phyloP scores from a whole-genome alignment of 768 basidiomycete genomes.

The Podaxis rugospora region DNA sequence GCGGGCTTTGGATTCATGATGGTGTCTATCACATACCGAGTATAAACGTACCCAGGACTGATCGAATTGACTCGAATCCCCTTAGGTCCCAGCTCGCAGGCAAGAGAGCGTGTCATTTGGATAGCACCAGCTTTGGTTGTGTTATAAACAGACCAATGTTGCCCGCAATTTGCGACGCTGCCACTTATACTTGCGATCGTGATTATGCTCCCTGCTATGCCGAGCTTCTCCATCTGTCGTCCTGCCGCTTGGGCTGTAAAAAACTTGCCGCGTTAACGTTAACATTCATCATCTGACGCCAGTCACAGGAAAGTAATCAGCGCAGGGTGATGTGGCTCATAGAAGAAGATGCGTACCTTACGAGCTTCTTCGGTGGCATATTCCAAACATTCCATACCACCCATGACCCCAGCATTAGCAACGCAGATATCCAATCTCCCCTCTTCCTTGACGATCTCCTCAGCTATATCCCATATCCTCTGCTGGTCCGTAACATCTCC shows the following conservation, averaged over 20 bases:
- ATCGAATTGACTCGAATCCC: constrained; percentile 67
- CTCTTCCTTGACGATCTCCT: constrained; percentile 53
- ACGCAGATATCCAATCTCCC: constrained; percentile 61
- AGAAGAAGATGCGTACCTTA: constrained; percentile 31
- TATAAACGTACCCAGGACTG: constrained; percentile 73
- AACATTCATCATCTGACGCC: constrained; percentile 40
- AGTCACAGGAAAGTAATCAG: not conserved
- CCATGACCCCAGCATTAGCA: constrained; percentile 62
- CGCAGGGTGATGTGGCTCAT: not conserved
- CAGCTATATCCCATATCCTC: constrained; percentile 40
- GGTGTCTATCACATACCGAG: constrained; percentile 35
- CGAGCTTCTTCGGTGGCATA: constrained; percentile 52
- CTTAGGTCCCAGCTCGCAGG: constrained; percentile 63
- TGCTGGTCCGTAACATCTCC: constrained; percentile 56
- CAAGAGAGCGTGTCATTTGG: constrained; percentile 74
- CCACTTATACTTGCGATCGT: constrained; percentile 61
- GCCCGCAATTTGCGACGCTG: constrained; percentile 49
- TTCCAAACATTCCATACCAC: constrained; percentile 45
- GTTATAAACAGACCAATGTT: constrained; percentile 70
- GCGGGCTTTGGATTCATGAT: not conserved
- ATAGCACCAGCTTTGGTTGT: constrained; percentile 68
- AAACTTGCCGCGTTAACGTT: constrained; percentile 44
- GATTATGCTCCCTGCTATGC: constrained; percentile 49
- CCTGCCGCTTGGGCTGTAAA: constrained; percentile 61
- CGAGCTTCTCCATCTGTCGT: constrained; percentile 48